A percentile compares a stretch with the other conserved stretches of the same genome.
Evolutionary conservation across 2,329 filamentous ascomycete genomes (phyloP).

Genomic region (Ophiocordyceps polyrhachis-furcata): DNA sequence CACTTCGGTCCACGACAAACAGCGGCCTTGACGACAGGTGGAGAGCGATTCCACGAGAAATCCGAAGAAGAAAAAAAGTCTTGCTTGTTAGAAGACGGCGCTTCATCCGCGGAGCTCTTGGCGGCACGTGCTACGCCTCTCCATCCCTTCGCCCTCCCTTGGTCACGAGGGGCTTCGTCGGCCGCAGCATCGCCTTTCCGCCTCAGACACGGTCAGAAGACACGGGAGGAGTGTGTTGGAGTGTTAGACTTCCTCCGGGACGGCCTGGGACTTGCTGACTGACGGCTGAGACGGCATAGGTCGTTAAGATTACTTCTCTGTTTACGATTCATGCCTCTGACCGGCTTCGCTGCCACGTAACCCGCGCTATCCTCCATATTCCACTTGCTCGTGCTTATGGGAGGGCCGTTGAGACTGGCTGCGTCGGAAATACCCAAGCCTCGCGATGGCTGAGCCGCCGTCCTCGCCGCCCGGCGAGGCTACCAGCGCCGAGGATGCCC

Average conservation of each 20-base stretch:
- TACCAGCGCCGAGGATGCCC: constrained; percentile 48
- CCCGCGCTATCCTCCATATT: background rate
- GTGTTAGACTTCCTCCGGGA: too few species aligned
- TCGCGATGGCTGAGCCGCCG: constrained; percentile 36
- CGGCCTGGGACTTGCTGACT: too few species aligned
- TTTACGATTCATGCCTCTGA: too few species aligned
- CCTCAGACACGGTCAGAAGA: background rate
- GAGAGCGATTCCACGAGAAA: background rate
- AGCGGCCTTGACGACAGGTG: background rate
- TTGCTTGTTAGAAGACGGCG: background rate
- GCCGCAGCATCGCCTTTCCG: background rate
- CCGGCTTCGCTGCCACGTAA: too few species aligned
- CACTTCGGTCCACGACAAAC: background rate
- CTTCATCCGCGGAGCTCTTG: background rate
- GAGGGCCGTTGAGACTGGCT: background rate
- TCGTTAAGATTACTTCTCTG: too few species aligned
- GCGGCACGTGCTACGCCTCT: background rate
- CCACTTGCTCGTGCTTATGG: background rate
- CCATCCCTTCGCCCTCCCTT: background rate
- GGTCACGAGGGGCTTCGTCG: background rate
- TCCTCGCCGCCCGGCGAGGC: constrained; percentile 41
- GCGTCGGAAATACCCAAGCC: background rate
- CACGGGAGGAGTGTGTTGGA: background rate
- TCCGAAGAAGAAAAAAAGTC: background rate
- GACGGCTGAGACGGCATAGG: too few species aligned